These are phyloP conservation scores for Arxiozyma slooffiae DNA, from an alignment of 1,139 yeast genomes.

Conservation along the genomic window DNA sequence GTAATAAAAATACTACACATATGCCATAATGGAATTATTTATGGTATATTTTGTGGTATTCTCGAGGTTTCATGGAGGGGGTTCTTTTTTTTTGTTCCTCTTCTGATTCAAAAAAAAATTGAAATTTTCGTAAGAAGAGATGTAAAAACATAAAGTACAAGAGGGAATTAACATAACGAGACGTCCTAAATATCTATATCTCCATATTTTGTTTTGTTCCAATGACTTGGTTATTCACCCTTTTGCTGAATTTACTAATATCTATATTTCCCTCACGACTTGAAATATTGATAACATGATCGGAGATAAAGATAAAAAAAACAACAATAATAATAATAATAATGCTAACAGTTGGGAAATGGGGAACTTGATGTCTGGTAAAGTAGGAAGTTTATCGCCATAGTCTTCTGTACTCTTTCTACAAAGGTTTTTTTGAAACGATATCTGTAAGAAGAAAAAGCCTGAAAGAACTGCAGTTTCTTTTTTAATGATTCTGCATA, in stretches of 20 bases:
- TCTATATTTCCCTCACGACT: background rate
- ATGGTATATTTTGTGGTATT: too few species aligned
- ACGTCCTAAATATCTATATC: background rate
- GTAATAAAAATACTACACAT: too few species aligned
- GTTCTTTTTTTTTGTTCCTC: too few species aligned
- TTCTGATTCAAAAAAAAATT: too few species aligned
- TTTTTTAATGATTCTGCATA: conserved; percentile 32
- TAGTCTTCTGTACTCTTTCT: conserved; percentile 35
- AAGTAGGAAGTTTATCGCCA: conserved; percentile 30
- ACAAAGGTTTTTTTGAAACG: conserved; percentile 25
- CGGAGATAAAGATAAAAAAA: background rate
- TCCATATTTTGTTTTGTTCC: background rate
- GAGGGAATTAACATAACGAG: background rate
- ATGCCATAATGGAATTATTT: too few species aligned
- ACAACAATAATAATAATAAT: conserved; percentile 8
- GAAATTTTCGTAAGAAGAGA: too few species aligned
- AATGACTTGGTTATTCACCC: too few species aligned
- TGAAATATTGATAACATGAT: background rate
- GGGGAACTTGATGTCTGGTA: conserved; percentile 31
- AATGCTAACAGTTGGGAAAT: conserved; percentile 14
- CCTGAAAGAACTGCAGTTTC: conserved; percentile 27
- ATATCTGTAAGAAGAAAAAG: conserved; percentile 24
- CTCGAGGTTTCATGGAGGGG: too few species aligned
- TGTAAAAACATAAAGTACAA: background rate
- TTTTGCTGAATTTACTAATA: too few species aligned